These are phyloP conservation scores for Phytophthora lateralis DNA, from an alignment of 352 stramenopile genomes.

Conservation along the genomic window DNA sequence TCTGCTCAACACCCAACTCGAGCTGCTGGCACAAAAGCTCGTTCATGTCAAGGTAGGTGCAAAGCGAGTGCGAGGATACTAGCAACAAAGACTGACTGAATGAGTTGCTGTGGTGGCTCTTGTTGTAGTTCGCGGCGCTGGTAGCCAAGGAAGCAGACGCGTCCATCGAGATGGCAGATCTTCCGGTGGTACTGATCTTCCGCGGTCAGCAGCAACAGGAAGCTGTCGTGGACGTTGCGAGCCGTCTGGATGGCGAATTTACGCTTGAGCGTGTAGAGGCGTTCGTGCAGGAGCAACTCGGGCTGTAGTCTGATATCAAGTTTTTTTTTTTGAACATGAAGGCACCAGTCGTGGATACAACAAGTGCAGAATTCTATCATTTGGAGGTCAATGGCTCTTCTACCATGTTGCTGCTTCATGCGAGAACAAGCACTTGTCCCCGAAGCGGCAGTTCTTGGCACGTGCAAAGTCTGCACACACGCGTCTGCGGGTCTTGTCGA, in stretches of 20 bases:
- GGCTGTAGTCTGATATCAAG: conserved; percentile 18
- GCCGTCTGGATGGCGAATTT: conserved; percentile 68
- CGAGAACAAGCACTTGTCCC: conserved; percentile 76
- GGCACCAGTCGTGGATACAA: conserved; percentile 10
- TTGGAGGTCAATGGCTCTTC: neutral
- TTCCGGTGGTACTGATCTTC: conserved; percentile 77
- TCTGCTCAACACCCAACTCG: conserved; percentile 72
- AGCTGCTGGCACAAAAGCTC: conserved; percentile 56
- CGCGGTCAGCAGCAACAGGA: conserved; percentile 55
- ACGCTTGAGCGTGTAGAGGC: conserved; percentile 51
- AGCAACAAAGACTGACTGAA: neutral
- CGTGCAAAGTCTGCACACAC: conserved; percentile 60
- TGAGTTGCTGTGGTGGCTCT: conserved; percentile 2
- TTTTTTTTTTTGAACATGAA: conserved; percentile 5
- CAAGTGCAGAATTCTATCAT: conserved; percentile 26
- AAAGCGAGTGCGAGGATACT: neutral
- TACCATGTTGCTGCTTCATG: conserved; percentile 40
- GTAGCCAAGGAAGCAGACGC: conserved; percentile 69
- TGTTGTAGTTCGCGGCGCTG: conserved; percentile 55
- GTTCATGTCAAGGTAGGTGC: conserved; percentile 61
- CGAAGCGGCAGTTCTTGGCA: conserved; percentile 64
- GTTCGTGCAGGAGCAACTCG: conserved; percentile 47
- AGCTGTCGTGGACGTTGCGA: conserved; percentile 61
- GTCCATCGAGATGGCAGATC: conserved; percentile 64
- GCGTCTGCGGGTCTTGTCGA: conserved; percentile 60